A percentile compares a stretch with the other conserved stretches of the same genome.
Conservation (phyloP, 768 basidiomycete species). For the Rubroboletus pulcherrimus region DNA sequence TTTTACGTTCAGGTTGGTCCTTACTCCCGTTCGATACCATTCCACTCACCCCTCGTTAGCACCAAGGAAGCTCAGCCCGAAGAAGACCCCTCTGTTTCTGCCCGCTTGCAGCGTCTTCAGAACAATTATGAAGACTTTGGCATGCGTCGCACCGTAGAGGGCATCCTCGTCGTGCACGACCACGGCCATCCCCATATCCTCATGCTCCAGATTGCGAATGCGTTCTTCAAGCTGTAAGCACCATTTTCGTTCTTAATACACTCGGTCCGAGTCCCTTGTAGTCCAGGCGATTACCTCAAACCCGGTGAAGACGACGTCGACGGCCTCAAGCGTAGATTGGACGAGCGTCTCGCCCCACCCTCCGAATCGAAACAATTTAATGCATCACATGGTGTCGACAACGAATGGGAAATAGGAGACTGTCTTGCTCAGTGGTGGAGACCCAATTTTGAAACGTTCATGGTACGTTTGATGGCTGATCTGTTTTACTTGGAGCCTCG, state of each 20-base stretch:
- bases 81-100: slow-evolving; percentile 94
- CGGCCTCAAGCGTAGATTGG: slow-evolving; percentile 84
- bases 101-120: slow-evolving; percentile 89
- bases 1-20: slow-evolving; percentile 79
- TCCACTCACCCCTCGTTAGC: slow-evolving; percentile 38
- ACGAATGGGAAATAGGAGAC: slow-evolving; percentile 96
- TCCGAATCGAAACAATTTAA: slow-evolving; percentile 72
- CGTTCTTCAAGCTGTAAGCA: slow-evolving; percentile 97
- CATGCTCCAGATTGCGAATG: slow-evolving; percentile 97
- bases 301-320: slow-evolving; percentile 92
- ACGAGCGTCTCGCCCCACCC: slow-evolving; percentile 84
- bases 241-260: neutral
- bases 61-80: slow-evolving; percentile 97
- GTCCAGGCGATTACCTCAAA: slow-evolving; percentile 97
- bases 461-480: slow-evolving; percentile 54
- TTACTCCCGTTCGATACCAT: neutral
- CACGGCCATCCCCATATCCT: slow-evolving; percentile 97
- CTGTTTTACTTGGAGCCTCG: neutral
- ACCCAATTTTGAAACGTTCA: slow-evolving; percentile 98
- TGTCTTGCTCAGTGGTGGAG: slow-evolving; percentile 99
- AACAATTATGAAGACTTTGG: slow-evolving; percentile 97
- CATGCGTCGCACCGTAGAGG: slow-evolving; percentile 94
- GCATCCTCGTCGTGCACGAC: slow-evolving; percentile 75
- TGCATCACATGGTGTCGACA: slow-evolving; percentile 70
- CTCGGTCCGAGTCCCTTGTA: slow-evolving; percentile 25